Base-by-base conservation (phyloP, 1,284 basidiomycete genomes). In the Vanrija sp. region DNA sequence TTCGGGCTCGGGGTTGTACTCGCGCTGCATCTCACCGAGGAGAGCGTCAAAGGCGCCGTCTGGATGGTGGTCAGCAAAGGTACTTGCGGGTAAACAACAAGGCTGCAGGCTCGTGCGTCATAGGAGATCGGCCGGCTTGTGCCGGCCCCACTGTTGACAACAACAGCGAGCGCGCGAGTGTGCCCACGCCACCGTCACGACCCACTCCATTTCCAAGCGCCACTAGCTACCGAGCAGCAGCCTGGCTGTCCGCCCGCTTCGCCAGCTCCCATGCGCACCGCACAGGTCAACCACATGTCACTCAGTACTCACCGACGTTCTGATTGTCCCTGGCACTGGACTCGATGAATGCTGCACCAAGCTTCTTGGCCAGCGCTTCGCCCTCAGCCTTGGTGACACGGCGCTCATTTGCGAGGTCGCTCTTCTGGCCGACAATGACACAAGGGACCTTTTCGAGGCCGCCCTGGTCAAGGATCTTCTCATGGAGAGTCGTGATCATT, bases 401-500 rank as follows among this genome's bases (percentile, higher is more conserved):
- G 73, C 71, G 58, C 49, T 75, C 72, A n/a, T 51, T 74, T 71
- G 81, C 69, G 54, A 98, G 78, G 80, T 99, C 95, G 54, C 82
- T 83, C 83, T 98, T 99, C 67, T 96, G 89, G 15, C 94, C 95
- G 23, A 97, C 95, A 62, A 99, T 86, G 44, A 99, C 92, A 76
- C 94, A 94, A 14, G 96, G 94, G 43, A 98, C 88, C 63, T 86
- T 85, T 58, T 87, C 85, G 51, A 91, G 83, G 48, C 94, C 95
- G 51, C 89, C 91, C 73, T 91, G 97, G 77, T 94, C 88, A 68
- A 94, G 81, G 68, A 99, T 97, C 84, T 98, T 99, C 81, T 98
- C 94, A 73, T 97, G 87, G 40, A 98, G 85, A 67, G 92, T 89
- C 74, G 89, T 85, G 63, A 97, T 84, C 90, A 98, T 97, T 65